phyloP scores from a whole-genome alignment of 176 grass and related monocot species.

The Panicum miliaceum region DNA sequence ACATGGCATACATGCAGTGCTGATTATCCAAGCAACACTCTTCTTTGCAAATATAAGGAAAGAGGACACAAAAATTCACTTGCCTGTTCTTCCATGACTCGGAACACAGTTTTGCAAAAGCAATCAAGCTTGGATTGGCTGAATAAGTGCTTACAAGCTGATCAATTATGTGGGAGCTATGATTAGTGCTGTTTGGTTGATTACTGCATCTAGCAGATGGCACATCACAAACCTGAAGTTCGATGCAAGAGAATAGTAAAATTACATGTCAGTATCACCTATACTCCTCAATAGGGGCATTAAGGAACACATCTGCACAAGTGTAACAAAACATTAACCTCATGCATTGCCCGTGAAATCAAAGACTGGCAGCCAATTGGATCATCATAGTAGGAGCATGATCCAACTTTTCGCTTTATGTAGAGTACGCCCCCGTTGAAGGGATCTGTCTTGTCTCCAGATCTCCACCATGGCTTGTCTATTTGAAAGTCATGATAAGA shows the following conservation, averaged over 20 bases:
- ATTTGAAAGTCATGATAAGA: constrained; percentile 33
- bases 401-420: constrained; percentile 98
- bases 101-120: constrained; percentile 87
- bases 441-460: constrained; percentile 78
- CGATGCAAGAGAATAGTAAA: constrained; percentile 21
- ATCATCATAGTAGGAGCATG: constrained; percentile 93
- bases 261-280: constrained; percentile 14
- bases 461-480: constrained; percentile 96
- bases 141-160: constrained; percentile 96
- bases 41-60: constrained; percentile 18
- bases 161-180: constrained; percentile 70
- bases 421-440: constrained; percentile 90
- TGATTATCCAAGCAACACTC: not conserved
- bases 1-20: constrained; percentile 8
- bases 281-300: not conserved
- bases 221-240: constrained; percentile 71
- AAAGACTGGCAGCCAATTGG: constrained; percentile 96
- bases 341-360: constrained; percentile 94
- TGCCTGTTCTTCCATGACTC: constrained; percentile 74
- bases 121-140: constrained; percentile 91
- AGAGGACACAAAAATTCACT: constrained; percentile 35
- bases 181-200: constrained; percentile 39
- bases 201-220: constrained; percentile 39
- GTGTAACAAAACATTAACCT: constrained; percentile 60
- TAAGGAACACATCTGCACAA: constrained; percentile 13